Percentiles rank a stretch among this genome's conserved stretches.
Conservation (phyloP, 192 early-diverging fungal species). For the Diversispora epigaea region DNA sequence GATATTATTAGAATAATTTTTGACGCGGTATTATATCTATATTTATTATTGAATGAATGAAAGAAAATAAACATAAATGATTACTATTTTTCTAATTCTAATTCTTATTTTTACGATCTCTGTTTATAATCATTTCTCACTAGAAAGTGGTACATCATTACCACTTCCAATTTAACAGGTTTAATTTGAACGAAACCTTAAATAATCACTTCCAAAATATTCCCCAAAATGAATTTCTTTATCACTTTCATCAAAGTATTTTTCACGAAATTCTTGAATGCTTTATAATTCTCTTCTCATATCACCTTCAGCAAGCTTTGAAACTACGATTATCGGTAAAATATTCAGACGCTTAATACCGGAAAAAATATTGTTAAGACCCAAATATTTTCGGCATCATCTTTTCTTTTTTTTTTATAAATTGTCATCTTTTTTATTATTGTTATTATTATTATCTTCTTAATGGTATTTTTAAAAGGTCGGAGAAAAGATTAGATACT, state of each 20-base stretch:
- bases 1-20: too few relatives aligned
- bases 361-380: conserved; percentile 5
- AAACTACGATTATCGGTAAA: neutral
- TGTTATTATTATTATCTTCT: too few relatives aligned
- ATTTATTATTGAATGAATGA: too few relatives aligned
- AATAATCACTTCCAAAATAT: neutral
- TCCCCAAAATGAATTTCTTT: neutral
- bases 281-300: conserved; percentile 13
- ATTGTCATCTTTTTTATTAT: too few relatives aligned
- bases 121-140: neutral
- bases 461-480: too few relatives aligned
- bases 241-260: neutral
- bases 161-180: conserved; percentile 2
- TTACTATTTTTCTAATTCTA: too few relatives aligned
- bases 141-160: neutral
- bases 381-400: neutral
- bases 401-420: too few relatives aligned
- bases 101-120: too few relatives aligned
- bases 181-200: conserved; percentile 1
- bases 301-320: neutral
- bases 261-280: neutral
- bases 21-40: too few relatives aligned
- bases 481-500: too few relatives aligned
- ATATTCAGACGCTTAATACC: neutral
- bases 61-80: too few relatives aligned